A percentile compares a stretch with the other conserved stretches of the same genome.
Conservation (phyloP, 2,329 filamentous ascomycete genomes). For the Xylariaceae sp. region DNA sequence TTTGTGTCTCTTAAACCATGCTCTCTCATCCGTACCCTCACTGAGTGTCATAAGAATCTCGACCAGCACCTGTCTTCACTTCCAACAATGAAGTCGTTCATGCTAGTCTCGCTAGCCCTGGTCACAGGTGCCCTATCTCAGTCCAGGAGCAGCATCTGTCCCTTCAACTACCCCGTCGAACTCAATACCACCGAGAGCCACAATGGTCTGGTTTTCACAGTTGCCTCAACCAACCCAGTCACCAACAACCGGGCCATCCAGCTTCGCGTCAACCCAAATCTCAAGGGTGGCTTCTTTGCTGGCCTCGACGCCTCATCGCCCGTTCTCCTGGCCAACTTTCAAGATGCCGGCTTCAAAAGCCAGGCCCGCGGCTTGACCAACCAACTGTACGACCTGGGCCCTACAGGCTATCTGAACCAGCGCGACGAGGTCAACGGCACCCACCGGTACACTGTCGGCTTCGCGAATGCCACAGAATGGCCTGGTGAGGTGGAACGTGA, state of each 20-base stretch:
- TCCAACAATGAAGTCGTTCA: slow-evolving; percentile 19
- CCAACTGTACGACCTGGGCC: slow-evolving; percentile 31
- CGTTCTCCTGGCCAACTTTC: slow-evolving; percentile 29
- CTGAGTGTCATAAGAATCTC: too few species aligned
- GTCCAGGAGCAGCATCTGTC: slow-evolving; percentile 25
- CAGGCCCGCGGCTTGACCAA: slow-evolving; percentile 23
- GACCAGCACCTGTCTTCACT: too few species aligned
- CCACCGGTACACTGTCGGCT: slow-evolving; percentile 27
- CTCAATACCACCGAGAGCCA: slow-evolving; percentile 31
- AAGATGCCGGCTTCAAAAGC: slow-evolving; percentile 18
- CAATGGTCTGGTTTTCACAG: slow-evolving; percentile 29
- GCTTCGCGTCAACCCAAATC: slow-evolving; percentile 25
- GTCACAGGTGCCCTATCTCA: slow-evolving; percentile 9
- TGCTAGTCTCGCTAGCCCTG: slow-evolving; percentile 20
- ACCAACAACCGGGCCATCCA: slow-evolving; percentile 35
- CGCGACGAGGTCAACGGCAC: slow-evolving; percentile 30
- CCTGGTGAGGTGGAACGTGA: slow-evolving; percentile 26
- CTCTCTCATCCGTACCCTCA: too few species aligned
- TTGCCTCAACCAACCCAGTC: slow-evolving; percentile 25
- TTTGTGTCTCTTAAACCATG: too few species aligned
- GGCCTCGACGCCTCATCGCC: slow-evolving; percentile 33
- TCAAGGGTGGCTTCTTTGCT: slow-evolving; percentile 18
- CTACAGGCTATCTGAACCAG: slow-evolving; percentile 31
- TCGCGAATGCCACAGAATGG: slow-evolving; percentile 30
- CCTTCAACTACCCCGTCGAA: slow-evolving; percentile 31